Base-by-base conservation (phyloP, 495 filamentous ascomycete genomes). In the Letharia lupina region DNA sequence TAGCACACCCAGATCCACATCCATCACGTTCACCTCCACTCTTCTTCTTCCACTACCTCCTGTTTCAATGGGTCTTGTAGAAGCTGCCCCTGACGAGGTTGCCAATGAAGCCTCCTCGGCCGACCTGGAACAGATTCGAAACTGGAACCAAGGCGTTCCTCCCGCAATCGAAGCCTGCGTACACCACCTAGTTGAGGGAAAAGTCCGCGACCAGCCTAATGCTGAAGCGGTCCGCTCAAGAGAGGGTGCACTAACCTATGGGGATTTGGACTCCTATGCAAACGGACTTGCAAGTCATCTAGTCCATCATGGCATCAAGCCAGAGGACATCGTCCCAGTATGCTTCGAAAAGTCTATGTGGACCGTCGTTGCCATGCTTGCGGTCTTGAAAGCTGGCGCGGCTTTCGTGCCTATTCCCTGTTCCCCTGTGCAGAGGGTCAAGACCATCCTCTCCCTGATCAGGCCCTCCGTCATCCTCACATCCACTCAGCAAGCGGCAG, bases 371-470 rank as follows among this genome's bases (percentile, higher is more conserved):
- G 68, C 77, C 9, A 70, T 78, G 45, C 67, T 81, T 9, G 78
- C 73, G 0, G 74, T 83, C 10, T 56, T 82, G 28, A 80, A 81
- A 61, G 76, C 80, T n/a, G 82, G 82, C 0, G 79, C 73, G 16
- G 78, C 75, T 1, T 79, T 77, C 69, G 73, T 80, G 12, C 71
- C 72, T 1, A 68, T 86, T 66, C 73, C 76, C 7, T 62, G 71
- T 0, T 73, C 78, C 12, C 82, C 83, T 3, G 74, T 75, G 48
- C 75, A 75, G 7, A 73, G 81, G 35, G 67, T 83, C 41, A 67
- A 72, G 15, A 73, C 72, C n/a, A 78, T 84, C 4, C 3, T 68
- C 4, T 39, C 44, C 28, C 44, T 63, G 41, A 18, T 66, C 56
- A 7, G 42, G 0, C 64, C 57, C 6, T 20, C 4, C 1, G 23